Evolutionary conservation across 1,139 yeast species (phyloP).

Genomic region (Scheffersomyces stambukii): DNA sequence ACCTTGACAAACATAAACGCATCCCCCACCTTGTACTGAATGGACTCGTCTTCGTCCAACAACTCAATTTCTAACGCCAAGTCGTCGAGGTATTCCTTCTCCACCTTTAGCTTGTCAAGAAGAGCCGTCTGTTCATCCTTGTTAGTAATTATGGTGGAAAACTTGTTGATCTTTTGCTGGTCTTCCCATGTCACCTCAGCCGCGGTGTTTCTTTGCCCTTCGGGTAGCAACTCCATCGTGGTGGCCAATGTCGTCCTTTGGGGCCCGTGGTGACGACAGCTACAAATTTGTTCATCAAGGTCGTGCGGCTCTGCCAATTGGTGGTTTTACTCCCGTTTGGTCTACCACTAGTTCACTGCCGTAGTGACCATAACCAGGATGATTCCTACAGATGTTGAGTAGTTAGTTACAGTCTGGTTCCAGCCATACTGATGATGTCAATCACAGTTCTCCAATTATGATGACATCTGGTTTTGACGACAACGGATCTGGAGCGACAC

Average conservation of each 20-base stretch:
- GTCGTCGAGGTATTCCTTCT: constrained; percentile 87
- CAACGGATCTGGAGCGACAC: too few relatives aligned
- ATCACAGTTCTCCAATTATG: too few relatives aligned
- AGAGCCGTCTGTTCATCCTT: constrained; percentile 55
- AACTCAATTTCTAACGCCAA: constrained; percentile 81
- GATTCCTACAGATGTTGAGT: too few relatives aligned
- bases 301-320: neutral
- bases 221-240: constrained; percentile 55
- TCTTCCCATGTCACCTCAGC: constrained; percentile 83
- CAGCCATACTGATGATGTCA: too few relatives aligned
- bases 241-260: constrained; percentile 1
- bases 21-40: constrained; percentile 74
- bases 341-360: neutral
- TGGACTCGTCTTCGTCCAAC: constrained; percentile 70
- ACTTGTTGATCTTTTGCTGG: constrained; percentile 83
- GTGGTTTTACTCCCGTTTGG: neutral
- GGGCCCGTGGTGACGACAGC: too few relatives aligned
- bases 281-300: too few relatives aligned
- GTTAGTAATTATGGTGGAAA: constrained; percentile 74
- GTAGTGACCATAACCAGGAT: too few relatives aligned
- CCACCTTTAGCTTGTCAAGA: constrained; percentile 51
- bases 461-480: too few relatives aligned
- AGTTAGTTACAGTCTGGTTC: too few relatives aligned
- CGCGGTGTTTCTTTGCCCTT: constrained; percentile 61
- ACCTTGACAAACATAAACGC: constrained; percentile 67